Percentiles rank a stretch among this genome's conserved stretches.
Conservation (phyloP, 2,329 filamentous ascomycete genomes). For the Didymosphaeria variabile region DNA sequence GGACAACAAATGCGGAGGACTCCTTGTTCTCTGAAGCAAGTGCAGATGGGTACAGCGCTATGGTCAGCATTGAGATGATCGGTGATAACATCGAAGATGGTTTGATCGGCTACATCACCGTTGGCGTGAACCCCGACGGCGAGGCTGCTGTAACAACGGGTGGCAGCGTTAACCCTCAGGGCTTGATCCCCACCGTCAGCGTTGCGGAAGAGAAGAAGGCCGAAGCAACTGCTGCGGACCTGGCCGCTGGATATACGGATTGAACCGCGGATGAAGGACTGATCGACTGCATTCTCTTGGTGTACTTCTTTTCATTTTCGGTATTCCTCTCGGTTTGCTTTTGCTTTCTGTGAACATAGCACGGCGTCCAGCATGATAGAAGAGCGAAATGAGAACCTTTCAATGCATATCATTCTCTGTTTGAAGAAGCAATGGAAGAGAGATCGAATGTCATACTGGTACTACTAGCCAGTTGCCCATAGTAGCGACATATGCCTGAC, state of each 20-base stretch:
- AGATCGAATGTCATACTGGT: background rate
- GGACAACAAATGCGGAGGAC: background rate
- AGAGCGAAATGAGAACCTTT: background rate
- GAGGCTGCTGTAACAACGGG: background rate
- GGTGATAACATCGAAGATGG: background rate
- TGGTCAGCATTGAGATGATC: slow-evolving; percentile 1
- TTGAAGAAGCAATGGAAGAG: background rate
- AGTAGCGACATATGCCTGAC: background rate
- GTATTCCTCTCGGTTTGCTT: background rate
- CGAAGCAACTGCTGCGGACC: background rate
- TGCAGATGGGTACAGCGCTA: background rate
- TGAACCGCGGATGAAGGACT: background rate
- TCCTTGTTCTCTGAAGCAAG: background rate
- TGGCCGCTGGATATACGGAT: slow-evolving; percentile 5
- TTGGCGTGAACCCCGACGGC: background rate
- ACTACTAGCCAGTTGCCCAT: background rate
- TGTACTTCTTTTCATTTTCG: background rate
- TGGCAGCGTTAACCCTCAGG: background rate
- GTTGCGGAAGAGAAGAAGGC: slow-evolving; percentile 2
- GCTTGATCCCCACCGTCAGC: background rate
- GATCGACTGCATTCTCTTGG: background rate
- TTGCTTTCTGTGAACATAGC: background rate
- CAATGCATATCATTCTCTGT: background rate
- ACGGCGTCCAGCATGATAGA: background rate
- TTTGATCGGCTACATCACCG: background rate